Evolutionary conservation across 2,329 filamentous ascomycete species (phyloP).

Genomic region (Penicillium concentricum): DNA sequence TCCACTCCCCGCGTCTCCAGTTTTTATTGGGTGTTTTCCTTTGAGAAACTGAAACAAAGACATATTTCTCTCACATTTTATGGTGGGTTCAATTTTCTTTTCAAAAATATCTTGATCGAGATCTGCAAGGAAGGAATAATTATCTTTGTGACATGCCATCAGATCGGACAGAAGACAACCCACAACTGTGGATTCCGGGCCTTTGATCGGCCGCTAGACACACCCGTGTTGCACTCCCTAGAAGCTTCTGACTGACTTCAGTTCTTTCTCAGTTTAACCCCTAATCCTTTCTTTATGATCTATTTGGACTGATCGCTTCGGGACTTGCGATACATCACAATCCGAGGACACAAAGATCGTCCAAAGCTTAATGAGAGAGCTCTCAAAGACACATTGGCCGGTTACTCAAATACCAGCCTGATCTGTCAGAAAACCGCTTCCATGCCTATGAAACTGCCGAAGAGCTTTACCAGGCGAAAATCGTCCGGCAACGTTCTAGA

Average conservation of each 20-base stretch:
- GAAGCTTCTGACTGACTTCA: conserved; percentile 21
- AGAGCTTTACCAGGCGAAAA: conserved; percentile 54
- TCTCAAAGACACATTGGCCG: conserved; percentile 1
- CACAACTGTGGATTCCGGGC: conserved; percentile 24
- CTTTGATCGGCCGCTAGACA: conserved; percentile 25
- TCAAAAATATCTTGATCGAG: neutral
- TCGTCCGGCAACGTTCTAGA: conserved; percentile 56
- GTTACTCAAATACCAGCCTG: neutral
- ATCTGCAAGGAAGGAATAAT: conserved; percentile 11
- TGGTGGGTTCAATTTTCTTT: conserved; percentile 1
- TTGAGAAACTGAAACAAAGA: conserved; percentile 6
- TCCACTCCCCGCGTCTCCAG: conserved; percentile 17
- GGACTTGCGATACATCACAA: conserved; percentile 21
- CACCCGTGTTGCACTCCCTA: conserved; percentile 17
- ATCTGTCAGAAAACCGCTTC: neutral
- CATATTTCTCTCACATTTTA: neutral
- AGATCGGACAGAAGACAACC: conserved; percentile 15
- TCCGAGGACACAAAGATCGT: conserved; percentile 3
- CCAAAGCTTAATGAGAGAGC: conserved; percentile 15
- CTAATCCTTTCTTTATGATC: conserved; percentile 9
- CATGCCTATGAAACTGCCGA: conserved; percentile 59
- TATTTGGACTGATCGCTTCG: conserved; percentile 13
- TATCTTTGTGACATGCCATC: conserved; percentile 7
- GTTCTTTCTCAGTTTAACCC: conserved; percentile 11
- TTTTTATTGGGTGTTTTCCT: conserved; percentile 2